Evolutionary conservation across 2,329 filamentous ascomycete genomes (phyloP).

Genomic region (Thelonectria rubi): DNA sequence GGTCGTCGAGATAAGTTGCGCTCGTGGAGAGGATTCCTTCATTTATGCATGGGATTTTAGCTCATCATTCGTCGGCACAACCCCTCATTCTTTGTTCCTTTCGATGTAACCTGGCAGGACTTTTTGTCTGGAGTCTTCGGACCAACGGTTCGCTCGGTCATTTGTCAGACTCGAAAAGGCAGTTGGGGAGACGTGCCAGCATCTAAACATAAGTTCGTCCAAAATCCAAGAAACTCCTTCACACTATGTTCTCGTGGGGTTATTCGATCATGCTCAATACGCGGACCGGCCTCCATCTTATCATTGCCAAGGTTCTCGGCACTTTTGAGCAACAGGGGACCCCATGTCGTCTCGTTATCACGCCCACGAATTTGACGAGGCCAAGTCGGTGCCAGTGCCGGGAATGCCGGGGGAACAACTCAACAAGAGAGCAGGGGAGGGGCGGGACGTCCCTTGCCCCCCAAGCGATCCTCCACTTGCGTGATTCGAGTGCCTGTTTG

Average conservation of each 20-base stretch:
- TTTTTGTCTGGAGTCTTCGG: neutral
- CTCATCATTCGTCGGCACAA: neutral
- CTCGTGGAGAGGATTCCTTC: neutral
- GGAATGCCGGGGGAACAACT: neutral
- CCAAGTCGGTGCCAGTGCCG: neutral
- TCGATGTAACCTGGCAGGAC: neutral
- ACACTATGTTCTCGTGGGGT: too few relatives aligned
- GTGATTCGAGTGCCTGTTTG: neutral
- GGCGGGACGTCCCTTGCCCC: neutral
- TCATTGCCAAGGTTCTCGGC: neutral
- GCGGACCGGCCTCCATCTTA: neutral
- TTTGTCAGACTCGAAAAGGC: neutral
- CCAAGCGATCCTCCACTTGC: neutral
- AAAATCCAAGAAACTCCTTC: neutral
- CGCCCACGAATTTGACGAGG: neutral
- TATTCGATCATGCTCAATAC: neutral
- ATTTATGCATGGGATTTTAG: constrained; percentile 1
- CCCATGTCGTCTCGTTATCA: neutral
- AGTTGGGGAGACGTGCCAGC: neutral
- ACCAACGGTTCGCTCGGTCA: neutral
- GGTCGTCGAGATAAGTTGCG: neutral
- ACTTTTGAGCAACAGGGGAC: constrained; percentile 2
- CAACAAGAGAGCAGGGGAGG: neutral
- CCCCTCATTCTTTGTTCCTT: neutral
- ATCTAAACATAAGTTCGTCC: neutral